These are phyloP conservation scores for Coemansia sp. DNA, from an alignment of 192 early-diverging fungal genomes.

Conservation along the genomic window DNA sequence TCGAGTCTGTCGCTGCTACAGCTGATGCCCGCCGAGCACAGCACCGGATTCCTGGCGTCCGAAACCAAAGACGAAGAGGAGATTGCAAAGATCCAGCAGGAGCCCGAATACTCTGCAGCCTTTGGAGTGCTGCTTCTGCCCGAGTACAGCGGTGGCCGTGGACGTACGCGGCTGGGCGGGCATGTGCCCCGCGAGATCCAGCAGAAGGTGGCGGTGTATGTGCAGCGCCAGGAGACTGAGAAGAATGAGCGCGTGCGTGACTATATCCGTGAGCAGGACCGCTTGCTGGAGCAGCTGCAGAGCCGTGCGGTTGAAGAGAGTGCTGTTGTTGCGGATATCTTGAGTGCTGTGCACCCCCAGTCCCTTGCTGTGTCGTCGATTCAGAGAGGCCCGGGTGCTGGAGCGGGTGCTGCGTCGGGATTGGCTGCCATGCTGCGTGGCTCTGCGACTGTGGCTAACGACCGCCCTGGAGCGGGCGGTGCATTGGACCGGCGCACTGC, in stretches of 20 bases:
- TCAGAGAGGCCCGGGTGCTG: slow-evolving; percentile 7
- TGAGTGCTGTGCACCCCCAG: slow-evolving; percentile 22
- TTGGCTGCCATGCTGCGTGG: slow-evolving; percentile 45
- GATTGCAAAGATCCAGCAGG: slow-evolving; percentile 5
- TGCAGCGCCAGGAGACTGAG: slow-evolving; percentile 28
- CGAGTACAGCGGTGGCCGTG: neutral
- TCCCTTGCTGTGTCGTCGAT: neutral
- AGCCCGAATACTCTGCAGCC: slow-evolving; percentile 39
- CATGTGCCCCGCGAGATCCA: slow-evolving; percentile 43
- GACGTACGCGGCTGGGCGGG: neutral
- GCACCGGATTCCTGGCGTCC: slow-evolving; percentile 17
- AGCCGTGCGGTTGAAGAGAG: slow-evolving; percentile 28
- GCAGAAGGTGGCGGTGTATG: slow-evolving; percentile 21
- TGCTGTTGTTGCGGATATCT: slow-evolving; percentile 20
- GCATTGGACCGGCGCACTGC: neutral
- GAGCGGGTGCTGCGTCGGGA: slow-evolving; percentile 22
- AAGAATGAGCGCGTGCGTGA: slow-evolving; percentile 43
- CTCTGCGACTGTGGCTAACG: neutral
- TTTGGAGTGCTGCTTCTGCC: slow-evolving; percentile 35
- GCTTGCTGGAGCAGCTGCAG: slow-evolving; percentile 19
- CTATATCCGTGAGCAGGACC: slow-evolving; percentile 39
- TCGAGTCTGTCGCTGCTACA: neutral
- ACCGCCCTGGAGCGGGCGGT: neutral
- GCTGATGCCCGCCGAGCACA: slow-evolving; percentile 20
- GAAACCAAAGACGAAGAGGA: neutral